A percentile compares a stretch with the other conserved stretches of the same genome.
These are phyloP conservation scores for Emericellopsis atlantica DNA, from an alignment of 2,329 filamentous ascomycete species.

Conservation along the genomic window DNA sequence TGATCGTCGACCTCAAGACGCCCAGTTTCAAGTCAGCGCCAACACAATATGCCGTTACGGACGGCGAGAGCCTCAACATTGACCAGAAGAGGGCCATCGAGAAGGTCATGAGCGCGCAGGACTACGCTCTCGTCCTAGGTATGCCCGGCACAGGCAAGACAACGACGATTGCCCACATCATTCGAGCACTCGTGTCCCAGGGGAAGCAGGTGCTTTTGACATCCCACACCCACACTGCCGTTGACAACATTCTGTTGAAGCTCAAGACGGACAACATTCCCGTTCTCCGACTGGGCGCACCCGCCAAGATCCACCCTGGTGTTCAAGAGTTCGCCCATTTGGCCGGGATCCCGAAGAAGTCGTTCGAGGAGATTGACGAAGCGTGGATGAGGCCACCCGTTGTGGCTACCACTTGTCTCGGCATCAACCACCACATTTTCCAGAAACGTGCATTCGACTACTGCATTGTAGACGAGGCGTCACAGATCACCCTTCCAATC, in stretches of 20 bases:
- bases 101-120: constrained; percentile 89
- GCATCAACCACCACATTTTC: constrained; percentile 82
- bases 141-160: constrained; percentile 99
- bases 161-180: constrained; percentile 95
- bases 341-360: constrained; percentile 58
- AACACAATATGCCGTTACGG: constrained; percentile 50
- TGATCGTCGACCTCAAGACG: constrained; percentile 66
- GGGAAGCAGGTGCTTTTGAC: constrained; percentile 88
- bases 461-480: constrained; percentile 96
- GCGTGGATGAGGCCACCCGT: constrained; percentile 79
- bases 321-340: constrained; percentile 77
- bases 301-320: constrained; percentile 77
- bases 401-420: constrained; percentile 89
- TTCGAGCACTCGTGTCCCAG: constrained; percentile 74
- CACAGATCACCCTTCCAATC: constrained; percentile 91
- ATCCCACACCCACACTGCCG: constrained; percentile 93
- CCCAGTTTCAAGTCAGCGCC: constrained; percentile 61
- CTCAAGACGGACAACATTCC: constrained; percentile 66
- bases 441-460: constrained; percentile 87
- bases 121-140: constrained; percentile 93
- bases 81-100: constrained; percentile 80
- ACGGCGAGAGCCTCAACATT: constrained; percentile 61
- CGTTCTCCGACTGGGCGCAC: constrained; percentile 73
- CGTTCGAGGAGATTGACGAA: constrained; percentile 70
- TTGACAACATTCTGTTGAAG: constrained; percentile 95